Conservation (phyloP, 306 rosid genomes). For the Arachis hypogaea region DNA sequence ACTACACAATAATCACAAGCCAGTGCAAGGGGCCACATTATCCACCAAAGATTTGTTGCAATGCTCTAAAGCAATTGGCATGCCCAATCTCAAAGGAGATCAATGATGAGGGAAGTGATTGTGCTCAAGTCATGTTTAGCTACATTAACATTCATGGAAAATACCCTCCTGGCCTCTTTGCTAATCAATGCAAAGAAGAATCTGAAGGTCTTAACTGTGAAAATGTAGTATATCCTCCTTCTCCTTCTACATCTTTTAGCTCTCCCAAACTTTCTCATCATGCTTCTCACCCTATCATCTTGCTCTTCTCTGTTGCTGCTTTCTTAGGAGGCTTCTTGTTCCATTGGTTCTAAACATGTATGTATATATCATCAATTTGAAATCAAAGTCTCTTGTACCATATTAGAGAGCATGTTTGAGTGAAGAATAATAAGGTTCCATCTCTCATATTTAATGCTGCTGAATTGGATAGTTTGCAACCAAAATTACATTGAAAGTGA, state of each 20-base stretch:
- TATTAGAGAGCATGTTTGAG: not conserved
- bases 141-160: constrained; percentile 87
- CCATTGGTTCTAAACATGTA: constrained; percentile 37
- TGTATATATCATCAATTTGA: no score
- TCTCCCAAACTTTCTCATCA: constrained; percentile 12
- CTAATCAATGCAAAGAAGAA: constrained; percentile 71
- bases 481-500: not conserved
- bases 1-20: constrained; percentile 84
- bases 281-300: constrained; percentile 35
- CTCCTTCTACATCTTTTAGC: no score
- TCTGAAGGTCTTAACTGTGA: constrained; percentile 66
- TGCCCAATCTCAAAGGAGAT: constrained; percentile 57
- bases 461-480: not conserved
- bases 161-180: constrained; percentile 89
- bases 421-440: not conserved
- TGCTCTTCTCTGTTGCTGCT: constrained; percentile 29
- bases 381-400: no score
- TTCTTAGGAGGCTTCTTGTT: constrained; percentile 38
- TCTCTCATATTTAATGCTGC: not conserved
- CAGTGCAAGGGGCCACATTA: constrained; percentile 90
- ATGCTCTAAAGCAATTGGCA: constrained; percentile 79
- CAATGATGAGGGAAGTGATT: constrained; percentile 55
- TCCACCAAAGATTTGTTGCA: constrained; percentile 66
- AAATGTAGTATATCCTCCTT: no score
- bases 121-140: constrained; percentile 80